Conservation (phyloP, 768 basidiomycete genomes). For the Mycena olivaceomarginata region DNA sequence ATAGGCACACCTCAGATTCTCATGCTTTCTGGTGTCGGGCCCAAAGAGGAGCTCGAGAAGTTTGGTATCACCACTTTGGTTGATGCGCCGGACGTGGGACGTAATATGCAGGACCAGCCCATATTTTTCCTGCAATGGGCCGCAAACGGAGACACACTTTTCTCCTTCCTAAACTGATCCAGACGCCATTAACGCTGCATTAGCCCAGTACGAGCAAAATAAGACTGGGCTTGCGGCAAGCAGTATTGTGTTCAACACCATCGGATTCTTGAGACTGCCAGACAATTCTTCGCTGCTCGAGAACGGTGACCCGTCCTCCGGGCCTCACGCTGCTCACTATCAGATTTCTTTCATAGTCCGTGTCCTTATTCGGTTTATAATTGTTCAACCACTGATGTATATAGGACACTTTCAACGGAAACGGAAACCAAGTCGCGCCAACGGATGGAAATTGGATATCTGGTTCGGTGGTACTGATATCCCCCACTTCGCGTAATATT, state of each 20-base stretch:
- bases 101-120: slow-evolving; percentile 60
- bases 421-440: slow-evolving; percentile 14
- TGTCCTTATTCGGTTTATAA: background rate
- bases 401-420: slow-evolving; percentile 29
- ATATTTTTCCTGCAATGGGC: slow-evolving; percentile 39
- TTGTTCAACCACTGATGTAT: background rate
- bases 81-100: slow-evolving; percentile 64
- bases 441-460: slow-evolving; percentile 38
- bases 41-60: slow-evolving; percentile 47
- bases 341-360: slow-evolving; percentile 32
- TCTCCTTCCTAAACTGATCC: slow-evolving; percentile 22
- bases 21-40: slow-evolving; percentile 62
- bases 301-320: slow-evolving; percentile 29
- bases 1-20: slow-evolving; percentile 51
- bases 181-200: slow-evolving; percentile 6
- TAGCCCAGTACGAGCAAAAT: slow-evolving; percentile 24
- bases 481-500: slow-evolving; percentile 28
- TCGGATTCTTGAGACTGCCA: slow-evolving; percentile 30
- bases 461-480: slow-evolving; percentile 25
- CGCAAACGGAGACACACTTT: slow-evolving; percentile 22
- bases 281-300: background rate
- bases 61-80: slow-evolving; percentile 55
- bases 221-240: slow-evolving; percentile 34
- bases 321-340: slow-evolving; percentile 30
- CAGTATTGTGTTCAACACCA: slow-evolving; percentile 26